These are phyloP conservation scores for Arthrobotrys sphaeroides DNA, from an alignment of 2,329 filamentous ascomycete species.

Conservation along the genomic window DNA sequence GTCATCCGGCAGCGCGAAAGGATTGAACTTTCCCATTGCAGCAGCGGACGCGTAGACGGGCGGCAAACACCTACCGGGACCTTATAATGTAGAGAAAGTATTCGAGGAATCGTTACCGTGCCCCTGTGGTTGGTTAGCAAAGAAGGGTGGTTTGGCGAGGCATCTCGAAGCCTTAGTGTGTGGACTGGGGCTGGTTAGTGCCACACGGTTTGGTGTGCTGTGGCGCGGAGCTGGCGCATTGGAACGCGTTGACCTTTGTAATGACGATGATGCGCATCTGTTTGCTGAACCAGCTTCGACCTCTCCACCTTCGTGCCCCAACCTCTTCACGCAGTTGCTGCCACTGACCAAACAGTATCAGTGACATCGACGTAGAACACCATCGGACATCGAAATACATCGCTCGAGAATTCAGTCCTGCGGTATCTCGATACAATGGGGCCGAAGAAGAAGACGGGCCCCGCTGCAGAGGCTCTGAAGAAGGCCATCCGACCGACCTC, in stretches of 20 bases:
- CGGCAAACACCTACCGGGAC: constrained; percentile 31
- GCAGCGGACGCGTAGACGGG: constrained; percentile 9
- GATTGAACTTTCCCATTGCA: constrained; percentile 52
- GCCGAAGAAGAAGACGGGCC: constrained; percentile 42
- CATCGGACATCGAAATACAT: constrained; percentile 66
- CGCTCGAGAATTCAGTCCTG: neutral
- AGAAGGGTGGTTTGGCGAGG: neutral
- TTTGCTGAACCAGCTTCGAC: constrained; percentile 19
- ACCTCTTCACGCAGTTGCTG: neutral
- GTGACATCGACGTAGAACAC: constrained; percentile 60
- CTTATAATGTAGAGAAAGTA: neutral
- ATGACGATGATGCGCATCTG: constrained; percentile 20
- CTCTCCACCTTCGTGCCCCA: neutral
- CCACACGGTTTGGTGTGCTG: constrained; percentile 12
- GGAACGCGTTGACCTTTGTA: constrained; percentile 35
- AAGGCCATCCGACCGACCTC: constrained; percentile 61
- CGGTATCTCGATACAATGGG: constrained; percentile 23
- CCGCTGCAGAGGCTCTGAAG: constrained; percentile 50
- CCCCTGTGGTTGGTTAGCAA: neutral
- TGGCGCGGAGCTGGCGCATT: constrained; percentile 8
- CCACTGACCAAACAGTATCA: neutral
- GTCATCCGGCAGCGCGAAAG: constrained; percentile 54
- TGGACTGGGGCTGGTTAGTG: neutral
- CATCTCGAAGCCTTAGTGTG: constrained; percentile 5
- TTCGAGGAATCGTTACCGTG: neutral